A percentile compares a stretch with the other conserved stretches of the same genome.
phyloP scores from a whole-genome alignment of 2,329 filamentous ascomycete species.

The Pseudogymnoascus sp. region DNA sequence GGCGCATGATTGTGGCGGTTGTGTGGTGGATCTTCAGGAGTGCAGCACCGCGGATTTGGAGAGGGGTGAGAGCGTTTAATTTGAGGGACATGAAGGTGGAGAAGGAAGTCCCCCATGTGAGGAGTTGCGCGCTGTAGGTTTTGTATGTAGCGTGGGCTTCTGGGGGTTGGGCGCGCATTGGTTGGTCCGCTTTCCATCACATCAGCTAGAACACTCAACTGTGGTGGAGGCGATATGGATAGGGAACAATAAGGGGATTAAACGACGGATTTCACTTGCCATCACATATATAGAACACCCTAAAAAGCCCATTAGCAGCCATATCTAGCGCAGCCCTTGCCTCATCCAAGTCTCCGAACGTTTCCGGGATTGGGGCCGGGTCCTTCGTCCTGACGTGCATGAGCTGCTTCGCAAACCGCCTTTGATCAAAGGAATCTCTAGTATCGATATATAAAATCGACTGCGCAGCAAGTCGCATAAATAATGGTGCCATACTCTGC shows the following conservation, averaged over 20 bases:
- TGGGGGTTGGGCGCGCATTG: conserved; percentile 18
- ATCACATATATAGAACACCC: conserved; percentile 21
- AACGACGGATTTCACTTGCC: conserved; percentile 4
- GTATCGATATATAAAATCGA: conserved; percentile 27
- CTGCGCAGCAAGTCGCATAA: conserved; percentile 23
- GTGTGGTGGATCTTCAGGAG: conserved; percentile 26
- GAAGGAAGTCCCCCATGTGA: conserved; percentile 15
- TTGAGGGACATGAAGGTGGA: conserved; percentile 23
- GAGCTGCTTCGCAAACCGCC: conserved; percentile 18
- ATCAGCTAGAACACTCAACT: not conserved
- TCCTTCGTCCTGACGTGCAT: conserved; percentile 14
- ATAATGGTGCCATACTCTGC: conserved; percentile 21
- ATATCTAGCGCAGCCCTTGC: conserved; percentile 21
- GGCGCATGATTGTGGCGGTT: conserved; percentile 20
- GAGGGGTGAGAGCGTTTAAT: conserved; percentile 18
- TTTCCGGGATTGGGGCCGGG: conserved; percentile 12
- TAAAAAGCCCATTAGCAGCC: conserved; percentile 22
- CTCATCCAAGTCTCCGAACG: conserved; percentile 21
- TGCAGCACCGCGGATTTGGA: conserved; percentile 24
- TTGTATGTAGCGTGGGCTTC: conserved; percentile 14
- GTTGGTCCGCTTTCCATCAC: not conserved
- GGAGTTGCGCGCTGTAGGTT: conserved; percentile 14
- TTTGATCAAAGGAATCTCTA: conserved; percentile 16
- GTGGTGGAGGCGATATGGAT: not conserved
- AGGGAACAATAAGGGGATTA: not conserved